Conservation (phyloP, 2,329 filamentous ascomycete species). For the Xylaria sp. region DNA sequence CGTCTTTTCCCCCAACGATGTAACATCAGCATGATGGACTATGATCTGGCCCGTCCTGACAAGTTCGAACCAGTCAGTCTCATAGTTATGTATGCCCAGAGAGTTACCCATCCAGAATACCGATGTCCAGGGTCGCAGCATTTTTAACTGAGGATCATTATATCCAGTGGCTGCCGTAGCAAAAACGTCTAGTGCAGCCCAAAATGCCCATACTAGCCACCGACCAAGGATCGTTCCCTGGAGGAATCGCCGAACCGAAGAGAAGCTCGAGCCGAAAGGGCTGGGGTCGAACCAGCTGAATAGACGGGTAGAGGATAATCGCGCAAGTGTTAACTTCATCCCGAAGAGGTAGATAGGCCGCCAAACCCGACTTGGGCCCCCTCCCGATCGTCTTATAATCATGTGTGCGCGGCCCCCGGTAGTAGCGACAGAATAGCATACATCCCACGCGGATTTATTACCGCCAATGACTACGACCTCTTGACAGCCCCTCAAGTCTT, state of each 20-base stretch:
- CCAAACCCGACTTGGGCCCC: slow-evolving; percentile 33
- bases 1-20: slow-evolving; percentile 2
- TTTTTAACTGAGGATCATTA: slow-evolving; percentile 8
- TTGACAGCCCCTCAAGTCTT: slow-evolving; percentile 11
- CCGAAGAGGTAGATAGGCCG: slow-evolving; percentile 18
- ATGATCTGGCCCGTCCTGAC: slow-evolving; percentile 21
- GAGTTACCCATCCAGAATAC: slow-evolving; percentile 35
- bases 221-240: slow-evolving; percentile 21
- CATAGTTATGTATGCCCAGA: slow-evolving; percentile 33
- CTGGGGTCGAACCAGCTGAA: slow-evolving; percentile 30
- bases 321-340: slow-evolving; percentile 18
- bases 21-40: slow-evolving; percentile 26
- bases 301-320: slow-evolving; percentile 25
- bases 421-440: slow-evolving; percentile 29
- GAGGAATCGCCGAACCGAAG: slow-evolving; percentile 11
- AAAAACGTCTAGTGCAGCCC: slow-evolving; percentile 19
- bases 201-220: slow-evolving; percentile 19
- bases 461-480: slow-evolving; percentile 27
- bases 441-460: slow-evolving; percentile 35
- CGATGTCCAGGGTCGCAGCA: slow-evolving; percentile 30
- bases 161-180: slow-evolving; percentile 21
- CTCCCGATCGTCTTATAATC: slow-evolving; percentile 26
- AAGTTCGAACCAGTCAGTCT: slow-evolving; percentile 31
- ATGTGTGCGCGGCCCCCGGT: slow-evolving; percentile 21
- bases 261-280: slow-evolving; percentile 21